These are phyloP conservation scores for Phlegmacium glaucopus DNA, from an alignment of 768 basidiomycete genomes.

Conservation along the genomic window DNA sequence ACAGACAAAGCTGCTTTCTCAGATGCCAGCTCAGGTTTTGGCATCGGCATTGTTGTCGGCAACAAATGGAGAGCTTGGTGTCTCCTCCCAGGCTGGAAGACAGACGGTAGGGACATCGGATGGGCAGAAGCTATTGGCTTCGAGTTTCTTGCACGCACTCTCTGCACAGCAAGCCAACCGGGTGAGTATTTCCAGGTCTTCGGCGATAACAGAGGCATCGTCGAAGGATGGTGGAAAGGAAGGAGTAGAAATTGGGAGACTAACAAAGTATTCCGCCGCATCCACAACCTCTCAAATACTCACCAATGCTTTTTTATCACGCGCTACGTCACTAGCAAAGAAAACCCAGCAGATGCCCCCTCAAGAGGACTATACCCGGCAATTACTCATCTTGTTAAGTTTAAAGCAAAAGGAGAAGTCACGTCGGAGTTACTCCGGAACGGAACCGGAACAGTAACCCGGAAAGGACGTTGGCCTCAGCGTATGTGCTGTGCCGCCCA, in stretches of 20 bases:
- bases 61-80: background rate
- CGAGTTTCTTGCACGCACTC: slow-evolving; percentile 28
- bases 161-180: background rate
- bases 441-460: too few relatives aligned
- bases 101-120: slow-evolving; percentile 29
- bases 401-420: too few relatives aligned
- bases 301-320: slow-evolving; percentile 17
- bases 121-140: slow-evolving; percentile 45
- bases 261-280: slow-evolving; percentile 24
- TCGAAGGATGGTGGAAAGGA: slow-evolving; percentile 36
- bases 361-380: slow-evolving; percentile 29
- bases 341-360: slow-evolving; percentile 35
- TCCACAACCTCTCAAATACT: slow-evolving; percentile 7
- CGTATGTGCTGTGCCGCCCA: too few relatives aligned
- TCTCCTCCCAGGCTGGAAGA: slow-evolving; percentile 31
- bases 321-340: slow-evolving; percentile 26
- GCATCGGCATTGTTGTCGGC: too few relatives aligned
- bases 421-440: too few relatives aligned
- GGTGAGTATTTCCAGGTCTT: slow-evolving; percentile 16
- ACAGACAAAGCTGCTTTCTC: too few relatives aligned
- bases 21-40: too few relatives aligned
- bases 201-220: slow-evolving; percentile 35
- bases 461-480: too few relatives aligned
- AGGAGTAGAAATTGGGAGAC: slow-evolving; percentile 26
- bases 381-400: background rate